Evolutionary conservation across 495 filamentous ascomycete genomes (phyloP), one percentile per base, ranked within the genome.

Genomic region (Annulohypoxylon stygium): DNA sequence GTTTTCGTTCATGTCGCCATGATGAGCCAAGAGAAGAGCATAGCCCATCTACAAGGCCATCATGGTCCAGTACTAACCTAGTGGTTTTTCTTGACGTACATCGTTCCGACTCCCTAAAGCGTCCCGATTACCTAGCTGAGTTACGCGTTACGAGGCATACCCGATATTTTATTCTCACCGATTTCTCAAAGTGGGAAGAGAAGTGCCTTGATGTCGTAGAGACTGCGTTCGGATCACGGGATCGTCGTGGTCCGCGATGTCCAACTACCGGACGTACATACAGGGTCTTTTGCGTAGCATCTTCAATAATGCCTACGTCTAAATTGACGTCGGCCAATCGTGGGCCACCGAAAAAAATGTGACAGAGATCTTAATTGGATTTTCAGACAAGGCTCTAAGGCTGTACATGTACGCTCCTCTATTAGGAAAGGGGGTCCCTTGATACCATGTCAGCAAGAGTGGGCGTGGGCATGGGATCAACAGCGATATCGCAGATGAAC

Each of bases 381-480:
- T 33, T n/a, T 3, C 20, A 47, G 58, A 45, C 25, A 45, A 61
- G 58, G 58, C 37, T 61, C 37, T 47, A 43, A 23, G 34, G 55
- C 37, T 25, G 55, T 41, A 43, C 18, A 39, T 61, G 25, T 30
- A 20, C 43, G 25, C 25, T 16, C 23, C 37, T 14, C 30, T 9
- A 26, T 30, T 45, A 45, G 39, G 23, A 37, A 61, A 37, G 39
- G 37, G 33, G 33, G 53, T 57, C 53, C 30, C 10, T 33, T n/a
- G 58, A 33, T 26, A 61, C 12, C 12, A 30, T 45, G 58, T 61
- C 58, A 61, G 58, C 58, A 45, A 16, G 16, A 45, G 39, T 9
- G 33, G 20, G 23, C 37, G 37, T 16, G 18, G 53, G 11, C 53
- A 57, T 45, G 23, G 23, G 25, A 45, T 33, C 23, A 25, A 25